Conservation (phyloP, 2,329 filamentous ascomycete genomes). For the Diaporthe eres region DNA sequence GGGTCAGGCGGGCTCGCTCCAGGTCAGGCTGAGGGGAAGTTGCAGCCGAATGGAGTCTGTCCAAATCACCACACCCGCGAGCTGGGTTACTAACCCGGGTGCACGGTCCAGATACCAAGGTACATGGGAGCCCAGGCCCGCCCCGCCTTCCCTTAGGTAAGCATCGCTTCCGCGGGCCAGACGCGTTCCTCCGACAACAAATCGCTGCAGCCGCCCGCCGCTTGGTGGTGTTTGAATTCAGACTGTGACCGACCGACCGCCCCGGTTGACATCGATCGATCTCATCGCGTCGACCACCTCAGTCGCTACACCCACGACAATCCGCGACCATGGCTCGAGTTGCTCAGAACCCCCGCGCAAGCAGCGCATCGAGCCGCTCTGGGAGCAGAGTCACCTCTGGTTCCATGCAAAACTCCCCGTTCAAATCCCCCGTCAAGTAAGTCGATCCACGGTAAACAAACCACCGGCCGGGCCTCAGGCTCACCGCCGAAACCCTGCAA, state of each 20-base stretch:
- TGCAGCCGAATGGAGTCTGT: constrained; percentile 1
- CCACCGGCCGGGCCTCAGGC: not conserved
- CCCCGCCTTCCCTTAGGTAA: constrained; percentile 12
- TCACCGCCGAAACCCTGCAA: constrained; percentile 26
- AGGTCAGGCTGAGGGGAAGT: not conserved
- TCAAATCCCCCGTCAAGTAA: constrained; percentile 71
- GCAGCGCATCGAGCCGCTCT: constrained; percentile 50
- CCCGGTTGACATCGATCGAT: constrained; percentile 35
- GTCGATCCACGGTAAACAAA: constrained; percentile 46
- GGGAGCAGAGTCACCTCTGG: constrained; percentile 62
- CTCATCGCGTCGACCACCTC: constrained; percentile 33
- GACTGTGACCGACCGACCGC: constrained; percentile 15
- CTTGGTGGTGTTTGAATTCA: constrained; percentile 35
- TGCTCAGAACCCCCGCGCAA: constrained; percentile 67
- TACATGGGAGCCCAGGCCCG: not conserved
- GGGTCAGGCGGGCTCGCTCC: constrained; percentile 28
- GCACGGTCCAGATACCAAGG: not conserved
- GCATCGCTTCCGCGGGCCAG: not conserved
- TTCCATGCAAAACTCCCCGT: constrained; percentile 64
- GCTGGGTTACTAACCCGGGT: not conserved
- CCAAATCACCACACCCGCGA: not conserved
- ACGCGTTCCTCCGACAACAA: constrained; percentile 43
- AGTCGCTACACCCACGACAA: constrained; percentile 43
- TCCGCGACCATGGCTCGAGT: constrained; percentile 68
- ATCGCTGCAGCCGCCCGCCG: constrained; percentile 12